phyloP scores from a whole-genome alignment of 2,329 filamentous ascomycete species.

The Nectriaceae sp. region DNA sequence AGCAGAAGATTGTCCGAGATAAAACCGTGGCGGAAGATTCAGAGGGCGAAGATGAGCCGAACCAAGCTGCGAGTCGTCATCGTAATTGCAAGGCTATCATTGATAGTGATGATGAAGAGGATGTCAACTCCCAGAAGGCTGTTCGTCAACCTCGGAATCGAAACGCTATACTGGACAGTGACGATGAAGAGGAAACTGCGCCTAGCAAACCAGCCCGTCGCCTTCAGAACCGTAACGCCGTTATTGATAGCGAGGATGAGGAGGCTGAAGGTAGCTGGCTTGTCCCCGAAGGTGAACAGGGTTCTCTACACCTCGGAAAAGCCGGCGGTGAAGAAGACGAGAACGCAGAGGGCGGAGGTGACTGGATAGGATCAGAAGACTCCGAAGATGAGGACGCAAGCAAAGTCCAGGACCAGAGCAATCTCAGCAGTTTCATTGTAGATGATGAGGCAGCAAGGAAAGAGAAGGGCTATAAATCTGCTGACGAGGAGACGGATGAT shows the following conservation, averaged over 20 bases:
- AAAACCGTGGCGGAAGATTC: slow-evolving; percentile 10
- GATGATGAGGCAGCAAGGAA: slow-evolving; percentile 48
- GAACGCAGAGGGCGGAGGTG: slow-evolving; percentile 82
- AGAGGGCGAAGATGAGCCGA: slow-evolving; percentile 23
- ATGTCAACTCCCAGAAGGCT: slow-evolving; percentile 7
- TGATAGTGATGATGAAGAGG: slow-evolving; percentile 21
- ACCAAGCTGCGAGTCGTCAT: slow-evolving; percentile 9
- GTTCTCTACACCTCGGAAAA: slow-evolving; percentile 64
- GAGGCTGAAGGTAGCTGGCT: slow-evolving; percentile 79
- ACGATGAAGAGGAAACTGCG: slow-evolving; percentile 4
- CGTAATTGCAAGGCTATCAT: slow-evolving; percentile 14
- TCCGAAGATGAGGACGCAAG: slow-evolving; percentile 59
- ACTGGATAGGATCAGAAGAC: slow-evolving; percentile 74
- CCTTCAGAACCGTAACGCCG: slow-evolving; percentile 53
- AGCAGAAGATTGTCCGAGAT: slow-evolving; percentile 13
- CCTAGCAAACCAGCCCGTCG: slow-evolving; percentile 32
- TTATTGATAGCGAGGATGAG: slow-evolving; percentile 69
- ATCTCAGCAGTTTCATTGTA: slow-evolving; percentile 57
- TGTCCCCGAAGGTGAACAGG: slow-evolving; percentile 67
- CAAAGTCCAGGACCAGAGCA: slow-evolving; percentile 54
- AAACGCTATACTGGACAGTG: slow-evolving; percentile 18
- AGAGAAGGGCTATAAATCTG: slow-evolving; percentile 31
- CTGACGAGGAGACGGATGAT: slow-evolving; percentile 31
- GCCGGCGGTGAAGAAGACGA: slow-evolving; percentile 87
- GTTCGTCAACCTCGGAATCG: slow-evolving; percentile 16